Evolutionary conservation across 495 filamentous ascomycete genomes (phyloP).

Genomic region (Annulohypoxylon nitens): DNA sequence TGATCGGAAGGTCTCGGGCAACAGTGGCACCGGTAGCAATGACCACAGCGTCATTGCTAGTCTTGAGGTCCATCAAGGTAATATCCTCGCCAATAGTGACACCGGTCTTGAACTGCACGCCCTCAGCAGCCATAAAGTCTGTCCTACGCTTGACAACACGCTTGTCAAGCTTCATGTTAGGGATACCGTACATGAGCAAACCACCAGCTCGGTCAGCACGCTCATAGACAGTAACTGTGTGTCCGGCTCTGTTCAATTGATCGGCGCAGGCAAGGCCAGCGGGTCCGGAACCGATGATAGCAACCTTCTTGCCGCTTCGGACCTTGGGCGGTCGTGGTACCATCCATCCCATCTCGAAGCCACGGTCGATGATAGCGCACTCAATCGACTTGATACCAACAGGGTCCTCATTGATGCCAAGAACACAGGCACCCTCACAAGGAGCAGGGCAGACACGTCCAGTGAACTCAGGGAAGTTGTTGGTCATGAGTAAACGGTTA

Average conservation of each 20-base stretch:
- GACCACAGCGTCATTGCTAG: conserved; percentile 85
- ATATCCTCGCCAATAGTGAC: conserved; percentile 85
- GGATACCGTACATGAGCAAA: conserved; percentile 98
- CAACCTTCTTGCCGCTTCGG: conserved; percentile 91
- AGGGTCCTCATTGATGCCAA: conserved; percentile 98
- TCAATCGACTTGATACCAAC: conserved; percentile 99
- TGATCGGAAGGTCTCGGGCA: conserved; percentile 93
- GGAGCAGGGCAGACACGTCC: conserved; percentile 98
- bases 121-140: conserved; percentile 95
- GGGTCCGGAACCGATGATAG: conserved; percentile 94
- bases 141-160: conserved; percentile 95
- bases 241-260: conserved; percentile 94
- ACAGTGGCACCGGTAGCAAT: conserved; percentile 98
- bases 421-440: conserved; percentile 96
- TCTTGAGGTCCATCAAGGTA: conserved; percentile 80
- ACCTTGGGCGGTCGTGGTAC: conserved; percentile 81
- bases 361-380: conserved; percentile 98
- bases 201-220: conserved; percentile 93
- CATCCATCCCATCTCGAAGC: conserved; percentile 99
- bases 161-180: conserved; percentile 99
- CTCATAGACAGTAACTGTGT: conserved; percentile 94
- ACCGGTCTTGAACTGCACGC: conserved; percentile 83
- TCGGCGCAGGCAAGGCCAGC: conserved; percentile 93
- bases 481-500: conserved; percentile 96
- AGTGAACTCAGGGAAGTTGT: conserved; percentile 99